Conservation (phyloP, 2,329 filamentous ascomycete species). For the Ramichloridium luteum region DNA sequence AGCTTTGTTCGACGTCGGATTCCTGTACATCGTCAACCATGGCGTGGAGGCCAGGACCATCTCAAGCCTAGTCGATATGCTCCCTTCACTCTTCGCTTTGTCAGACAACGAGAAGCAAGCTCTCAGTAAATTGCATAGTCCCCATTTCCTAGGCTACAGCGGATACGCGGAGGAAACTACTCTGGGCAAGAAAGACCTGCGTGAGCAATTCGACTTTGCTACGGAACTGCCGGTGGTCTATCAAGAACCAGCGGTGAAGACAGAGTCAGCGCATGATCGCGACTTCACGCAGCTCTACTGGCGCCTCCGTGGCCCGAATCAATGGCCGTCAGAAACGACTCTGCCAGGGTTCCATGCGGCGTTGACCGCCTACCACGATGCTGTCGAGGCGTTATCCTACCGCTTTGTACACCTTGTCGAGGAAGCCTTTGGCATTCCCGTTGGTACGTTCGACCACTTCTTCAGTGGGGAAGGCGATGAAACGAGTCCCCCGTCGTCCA, state of each 20-base stretch:
- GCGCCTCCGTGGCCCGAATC: slow-evolving; percentile 29
- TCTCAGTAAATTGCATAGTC: slow-evolving; percentile 40
- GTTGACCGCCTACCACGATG: slow-evolving; percentile 36
- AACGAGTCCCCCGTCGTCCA: slow-evolving; percentile 11
- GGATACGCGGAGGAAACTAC: slow-evolving; percentile 45
- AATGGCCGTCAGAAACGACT: slow-evolving; percentile 23
- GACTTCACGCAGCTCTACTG: slow-evolving; percentile 30
- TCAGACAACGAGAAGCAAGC: slow-evolving; percentile 27
- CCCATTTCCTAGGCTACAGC: slow-evolving; percentile 51
- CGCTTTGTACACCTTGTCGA: slow-evolving; percentile 46
- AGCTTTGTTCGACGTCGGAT: slow-evolving; percentile 41
- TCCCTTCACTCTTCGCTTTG: slow-evolving; percentile 37
- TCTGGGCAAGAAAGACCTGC: slow-evolving; percentile 37
- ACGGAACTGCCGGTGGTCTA: slow-evolving; percentile 39
- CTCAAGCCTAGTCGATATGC: slow-evolving; percentile 26
- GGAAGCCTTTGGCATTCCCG: slow-evolving; percentile 40
- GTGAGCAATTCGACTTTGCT: slow-evolving; percentile 50
- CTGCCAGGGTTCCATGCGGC: slow-evolving; percentile 24
- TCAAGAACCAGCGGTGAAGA: too few species aligned
- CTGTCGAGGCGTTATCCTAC: slow-evolving; percentile 39
- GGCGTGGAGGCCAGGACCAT: slow-evolving; percentile 29
- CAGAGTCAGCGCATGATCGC: slow-evolving; percentile 27
- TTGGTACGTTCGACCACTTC: slow-evolving; percentile 36
- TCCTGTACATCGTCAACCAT: slow-evolving; percentile 43
- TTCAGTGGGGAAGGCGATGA: too few species aligned